Evolutionary conservation across 2,329 filamentous ascomycete genomes (phyloP).

Genomic region (Cryphonectria radicalis): DNA sequence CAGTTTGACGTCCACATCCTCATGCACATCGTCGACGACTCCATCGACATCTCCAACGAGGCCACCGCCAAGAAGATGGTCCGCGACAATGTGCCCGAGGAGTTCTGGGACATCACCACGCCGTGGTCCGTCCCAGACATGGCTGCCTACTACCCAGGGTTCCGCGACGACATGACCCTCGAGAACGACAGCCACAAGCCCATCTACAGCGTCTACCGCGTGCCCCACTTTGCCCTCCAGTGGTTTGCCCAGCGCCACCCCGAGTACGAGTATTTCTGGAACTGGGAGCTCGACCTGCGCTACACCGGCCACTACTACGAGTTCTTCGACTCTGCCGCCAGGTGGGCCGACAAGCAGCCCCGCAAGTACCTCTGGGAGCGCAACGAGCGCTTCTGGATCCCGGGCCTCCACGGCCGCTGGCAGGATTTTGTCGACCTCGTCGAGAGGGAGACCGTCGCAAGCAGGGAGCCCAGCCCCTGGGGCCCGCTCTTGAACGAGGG

Average conservation of each 20-base stretch:
- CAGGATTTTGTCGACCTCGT: conserved; percentile 68
- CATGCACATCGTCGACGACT: conserved; percentile 72
- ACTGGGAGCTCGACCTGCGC: conserved; percentile 84
- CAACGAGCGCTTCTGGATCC: conserved; percentile 74
- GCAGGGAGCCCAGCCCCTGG: conserved; percentile 69
- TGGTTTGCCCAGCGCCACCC: conserved; percentile 77
- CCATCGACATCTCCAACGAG: conserved; percentile 64
- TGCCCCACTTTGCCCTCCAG: conserved; percentile 56
- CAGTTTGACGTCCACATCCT: conserved; percentile 82
- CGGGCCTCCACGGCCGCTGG: conserved; percentile 68
- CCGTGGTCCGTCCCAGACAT: conserved; percentile 79
- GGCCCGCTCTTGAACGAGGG: conserved; percentile 64
- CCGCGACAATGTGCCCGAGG: conserved; percentile 51
- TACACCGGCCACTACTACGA: conserved; percentile 83
- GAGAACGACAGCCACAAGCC: conserved; percentile 46
- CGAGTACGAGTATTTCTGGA: conserved; percentile 83
- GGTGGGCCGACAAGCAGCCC: conserved; percentile 69
- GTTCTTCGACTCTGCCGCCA: conserved; percentile 67
- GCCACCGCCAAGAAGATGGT: conserved; percentile 56
- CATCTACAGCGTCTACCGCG: conserved; percentile 58
- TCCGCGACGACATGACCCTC: conserved; percentile 73
- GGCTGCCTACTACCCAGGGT: conserved; percentile 74
- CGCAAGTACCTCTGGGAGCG: conserved; percentile 76
- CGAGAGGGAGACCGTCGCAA: conserved; percentile 52
- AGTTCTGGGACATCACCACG: conserved; percentile 70